Evolutionary conservation across 2,329 filamentous ascomycete species (phyloP), one percentile per base, ranked within the genome.

Genomic region (Chrysoporthe deuterocubensis): DNA sequence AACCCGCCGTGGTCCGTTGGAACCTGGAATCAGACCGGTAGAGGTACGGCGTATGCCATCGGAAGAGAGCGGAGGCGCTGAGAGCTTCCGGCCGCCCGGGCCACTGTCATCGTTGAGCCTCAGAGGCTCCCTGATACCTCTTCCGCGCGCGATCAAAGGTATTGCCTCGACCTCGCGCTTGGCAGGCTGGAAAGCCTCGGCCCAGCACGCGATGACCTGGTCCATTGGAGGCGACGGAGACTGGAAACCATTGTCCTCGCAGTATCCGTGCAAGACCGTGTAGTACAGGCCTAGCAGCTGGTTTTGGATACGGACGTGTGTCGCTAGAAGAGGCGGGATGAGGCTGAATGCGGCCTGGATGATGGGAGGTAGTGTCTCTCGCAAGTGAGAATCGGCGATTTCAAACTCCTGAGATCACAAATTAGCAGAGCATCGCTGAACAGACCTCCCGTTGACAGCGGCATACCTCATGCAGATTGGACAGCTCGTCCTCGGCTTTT

Each of bases 241-340:
- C 0, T 90, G 90, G 73, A 94, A 90, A 5, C 86, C 83, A 72
- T 89, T 83, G 42, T 90, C 86, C 72, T 89, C 83, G 72, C 90
- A 93, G 77, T 91, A 96, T 67, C 86, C 88, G 75, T 94, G 89
- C 7, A 95, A 81, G 4, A 89, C 84, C 0, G 92, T 96, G 78
- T 96, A 96, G 72, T 93, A 89, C 70, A 94, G 84, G 0, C 89
- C 92, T 5, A 96, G 86, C 63, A 96, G 82, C 59, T 89, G 87
- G 76, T 94, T 94, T 77, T 95, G 92, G 40, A 94, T 89, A 75
- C 91, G 84, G 57, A 95, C 88, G 74, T 94, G 90, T 46, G 86
- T 85, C 52, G 85, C 84, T 13, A 94, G 83, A 26, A 96, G 82
- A 64, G 89, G 87, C 40, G 92, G 91, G 14, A 95, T 84, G n/a